Conservation (phyloP, 441 rosid species). For the Eugenia klotzschiana region DNA sequence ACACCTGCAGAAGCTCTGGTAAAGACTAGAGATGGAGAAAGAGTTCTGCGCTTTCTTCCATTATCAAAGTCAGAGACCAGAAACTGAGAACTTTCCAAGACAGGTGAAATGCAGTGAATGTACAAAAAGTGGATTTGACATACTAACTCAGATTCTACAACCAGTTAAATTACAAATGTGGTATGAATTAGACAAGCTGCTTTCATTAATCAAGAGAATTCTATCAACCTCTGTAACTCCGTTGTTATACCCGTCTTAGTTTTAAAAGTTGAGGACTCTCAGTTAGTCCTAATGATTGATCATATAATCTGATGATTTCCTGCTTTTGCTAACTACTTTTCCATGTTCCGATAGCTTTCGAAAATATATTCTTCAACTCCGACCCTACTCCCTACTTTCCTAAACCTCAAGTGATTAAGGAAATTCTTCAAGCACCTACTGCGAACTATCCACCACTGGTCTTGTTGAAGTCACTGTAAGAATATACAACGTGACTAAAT, state of each 20-base stretch:
- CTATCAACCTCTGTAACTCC: not conserved
- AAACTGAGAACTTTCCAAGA: not conserved
- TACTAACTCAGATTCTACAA: not conserved
- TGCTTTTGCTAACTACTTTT: not conserved
- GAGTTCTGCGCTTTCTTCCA: not conserved
- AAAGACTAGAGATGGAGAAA: conserved; percentile 14
- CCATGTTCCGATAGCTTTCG: not conserved
- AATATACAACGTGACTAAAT: not conserved
- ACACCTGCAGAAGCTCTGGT: conserved; percentile 29
- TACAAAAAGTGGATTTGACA: not conserved
- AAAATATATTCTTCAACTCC: not conserved
- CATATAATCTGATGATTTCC: not conserved
- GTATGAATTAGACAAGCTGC: not conserved
- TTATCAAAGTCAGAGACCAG: not conserved
- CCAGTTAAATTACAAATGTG: not conserved
- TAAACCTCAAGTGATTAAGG: not conserved
- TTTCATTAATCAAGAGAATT: not conserved
- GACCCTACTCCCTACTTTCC: not conserved
- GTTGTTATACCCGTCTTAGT: not conserved
- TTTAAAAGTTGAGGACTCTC: not conserved
- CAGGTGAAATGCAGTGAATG: not conserved
- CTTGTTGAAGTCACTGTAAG: not conserved
- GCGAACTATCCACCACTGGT: not conserved
- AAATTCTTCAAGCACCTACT: not conserved
- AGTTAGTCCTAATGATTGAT: not conserved